Conservation (phyloP, 2,329 filamentous ascomycete genomes). For the Trichoderma oligosporum region DNA sequence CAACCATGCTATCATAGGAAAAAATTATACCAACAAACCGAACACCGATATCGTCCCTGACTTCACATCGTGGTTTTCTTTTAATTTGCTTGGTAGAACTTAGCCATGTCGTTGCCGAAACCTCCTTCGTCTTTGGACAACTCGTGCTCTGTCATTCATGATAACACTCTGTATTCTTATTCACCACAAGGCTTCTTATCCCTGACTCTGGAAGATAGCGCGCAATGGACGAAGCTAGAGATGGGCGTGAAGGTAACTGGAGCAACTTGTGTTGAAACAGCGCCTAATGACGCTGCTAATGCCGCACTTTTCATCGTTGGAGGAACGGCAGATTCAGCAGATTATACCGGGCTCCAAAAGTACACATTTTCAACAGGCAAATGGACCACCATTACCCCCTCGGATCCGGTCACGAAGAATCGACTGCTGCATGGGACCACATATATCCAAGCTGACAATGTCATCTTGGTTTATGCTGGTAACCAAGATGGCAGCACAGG, state of each 20-base stretch:
- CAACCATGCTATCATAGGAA: slow-evolving; percentile 25
- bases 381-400: slow-evolving; percentile 47
- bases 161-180: slow-evolving; percentile 82
- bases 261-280: slow-evolving; percentile 71
- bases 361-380: slow-evolving; percentile 52
- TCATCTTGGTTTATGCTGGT: slow-evolving; percentile 79
- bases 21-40: background rate
- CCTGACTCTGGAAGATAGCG: slow-evolving; percentile 63
- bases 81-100: background rate
- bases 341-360: slow-evolving; percentile 73
- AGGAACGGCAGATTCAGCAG: slow-evolving; percentile 52
- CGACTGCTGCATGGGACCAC: slow-evolving; percentile 70
- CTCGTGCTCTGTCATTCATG: slow-evolving; percentile 76
- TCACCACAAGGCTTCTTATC: slow-evolving; percentile 72
- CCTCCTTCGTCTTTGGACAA: slow-evolving; percentile 67
- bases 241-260: slow-evolving; percentile 69
- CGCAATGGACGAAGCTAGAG: slow-evolving; percentile 64
- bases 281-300: slow-evolving; percentile 53
- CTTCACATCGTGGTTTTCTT: background rate
- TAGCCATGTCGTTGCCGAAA: slow-evolving; percentile 65
- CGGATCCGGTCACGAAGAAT: slow-evolving; percentile 57
- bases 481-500: slow-evolving; percentile 55
- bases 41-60: slow-evolving; percentile 5
- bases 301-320: slow-evolving; percentile 78
- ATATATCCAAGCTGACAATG: slow-evolving; percentile 66